Evolutionary conservation across 192 early-diverging fungal species (phyloP).

Genomic region (Paraglomus occultum): DNA sequence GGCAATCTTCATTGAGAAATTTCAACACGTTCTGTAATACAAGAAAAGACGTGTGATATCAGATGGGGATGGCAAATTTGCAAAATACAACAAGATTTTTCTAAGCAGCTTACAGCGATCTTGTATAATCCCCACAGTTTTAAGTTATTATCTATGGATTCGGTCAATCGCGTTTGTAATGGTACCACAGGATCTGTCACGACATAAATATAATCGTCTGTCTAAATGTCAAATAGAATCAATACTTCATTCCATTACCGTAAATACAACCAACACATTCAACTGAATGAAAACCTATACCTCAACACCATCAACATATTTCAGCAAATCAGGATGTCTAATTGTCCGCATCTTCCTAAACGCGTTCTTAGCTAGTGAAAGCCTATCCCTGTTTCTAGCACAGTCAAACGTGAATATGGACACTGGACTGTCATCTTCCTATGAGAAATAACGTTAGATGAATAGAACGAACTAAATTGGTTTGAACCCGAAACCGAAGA

Average conservation of each 20-base stretch:
- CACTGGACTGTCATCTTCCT: slow-evolving; percentile 65
- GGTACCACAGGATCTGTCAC: slow-evolving; percentile 85
- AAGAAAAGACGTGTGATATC: neutral
- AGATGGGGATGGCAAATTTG: neutral
- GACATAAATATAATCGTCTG: slow-evolving; percentile 75
- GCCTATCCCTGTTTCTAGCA: slow-evolving; percentile 56
- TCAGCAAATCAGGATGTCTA: slow-evolving; percentile 84
- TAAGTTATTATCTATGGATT: slow-evolving; percentile 56
- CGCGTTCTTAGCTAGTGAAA: slow-evolving; percentile 86
- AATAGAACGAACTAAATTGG: neutral
- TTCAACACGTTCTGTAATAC: slow-evolving; percentile 68
- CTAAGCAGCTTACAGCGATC: slow-evolving; percentile 61
- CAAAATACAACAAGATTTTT: neutral
- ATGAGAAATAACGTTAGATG: neutral
- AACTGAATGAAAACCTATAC: slow-evolving; percentile 36
- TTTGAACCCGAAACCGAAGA: neutral
- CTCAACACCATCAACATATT: slow-evolving; percentile 87
- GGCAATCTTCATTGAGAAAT: slow-evolving; percentile 85
- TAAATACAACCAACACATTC: neutral
- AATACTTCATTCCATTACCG: neutral
- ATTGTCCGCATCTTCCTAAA: slow-evolving; percentile 85
- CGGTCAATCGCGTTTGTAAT: slow-evolving; percentile 52
- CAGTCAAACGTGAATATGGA: slow-evolving; percentile 87
- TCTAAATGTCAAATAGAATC: slow-evolving; percentile 40
- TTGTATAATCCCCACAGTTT: slow-evolving; percentile 88